These are phyloP conservation scores for Pseudevernia furfuracea DNA, from an alignment of 495 filamentous ascomycete species.

Conservation along the genomic window DNA sequence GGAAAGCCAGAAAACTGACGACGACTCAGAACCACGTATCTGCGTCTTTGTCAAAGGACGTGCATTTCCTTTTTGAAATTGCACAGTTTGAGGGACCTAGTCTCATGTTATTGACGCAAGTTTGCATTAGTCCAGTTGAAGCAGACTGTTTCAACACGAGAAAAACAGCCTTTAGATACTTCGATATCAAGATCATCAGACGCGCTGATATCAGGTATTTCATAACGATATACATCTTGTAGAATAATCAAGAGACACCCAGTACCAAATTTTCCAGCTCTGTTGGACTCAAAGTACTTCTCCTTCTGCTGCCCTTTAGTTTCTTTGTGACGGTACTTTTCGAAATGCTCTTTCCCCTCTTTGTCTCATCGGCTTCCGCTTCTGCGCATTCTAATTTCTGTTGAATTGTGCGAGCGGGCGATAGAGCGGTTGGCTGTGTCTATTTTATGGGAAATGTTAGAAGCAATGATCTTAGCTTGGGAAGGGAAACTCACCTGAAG, in stretches of 20 bases:
- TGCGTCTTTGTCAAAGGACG: background rate
- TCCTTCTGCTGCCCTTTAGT: constrained; percentile 45
- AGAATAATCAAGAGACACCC: constrained; percentile 22
- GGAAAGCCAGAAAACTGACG: background rate
- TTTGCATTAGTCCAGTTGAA: background rate
- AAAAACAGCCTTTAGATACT: background rate
- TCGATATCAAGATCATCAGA: background rate
- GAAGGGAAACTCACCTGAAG: constrained; percentile 31
- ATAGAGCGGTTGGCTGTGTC: constrained; percentile 26
- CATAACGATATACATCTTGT: background rate
- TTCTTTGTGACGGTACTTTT: constrained; percentile 36
- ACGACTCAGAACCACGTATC: background rate
- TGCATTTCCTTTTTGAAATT: background rate
- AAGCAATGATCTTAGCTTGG: constrained; percentile 24
- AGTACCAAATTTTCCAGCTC: constrained; percentile 57
- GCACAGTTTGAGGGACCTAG: background rate
- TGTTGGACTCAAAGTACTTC: constrained; percentile 66
- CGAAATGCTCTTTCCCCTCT: constrained; percentile 36
- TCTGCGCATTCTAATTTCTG: constrained; percentile 43
- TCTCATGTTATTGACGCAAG: background rate
- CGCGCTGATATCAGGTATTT: background rate
- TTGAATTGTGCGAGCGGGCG: constrained; percentile 27
- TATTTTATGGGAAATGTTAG: constrained; percentile 18
- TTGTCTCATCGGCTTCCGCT: constrained; percentile 38
- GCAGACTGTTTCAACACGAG: background rate